Base-by-base conservation (phyloP, 768 basidiomycete genomes). In the Mycena rebaudengoi region DNA sequence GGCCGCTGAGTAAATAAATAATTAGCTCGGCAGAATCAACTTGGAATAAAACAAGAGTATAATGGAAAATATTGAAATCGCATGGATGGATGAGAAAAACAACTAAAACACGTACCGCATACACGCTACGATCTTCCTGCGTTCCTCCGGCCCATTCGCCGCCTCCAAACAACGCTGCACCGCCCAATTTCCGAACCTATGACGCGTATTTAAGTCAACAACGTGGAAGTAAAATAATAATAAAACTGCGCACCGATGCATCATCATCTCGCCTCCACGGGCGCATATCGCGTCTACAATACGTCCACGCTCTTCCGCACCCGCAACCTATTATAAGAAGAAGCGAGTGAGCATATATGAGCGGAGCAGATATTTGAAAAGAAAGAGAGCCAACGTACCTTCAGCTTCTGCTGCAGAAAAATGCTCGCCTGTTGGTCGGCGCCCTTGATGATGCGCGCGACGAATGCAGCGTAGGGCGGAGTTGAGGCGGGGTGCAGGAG, bases 361-460 rank as follows among this genome's bases (percentile, higher is more conserved):
- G n/a, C 23, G 26, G 18, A 21, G 4, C 25, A 6, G 25, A 28
- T 21, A 8, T 16, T 14, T 12, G 16, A 39, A 14, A 13, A 16
- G 39, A 4, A 23, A 39, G 43, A 13, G 10, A 23, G 18, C 8
- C 4, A n/a, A 43, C 28, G 11, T 14, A 63, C 62, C 74, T 95
- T 95, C 70, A 95, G 84, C 71, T 95, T 95, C 72, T 95, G 94
- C 72, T 95, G 93, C 39, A 95, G 81, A 71, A 95, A 95, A 54
- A 95, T 95, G 14, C 92, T 94, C 13, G 94, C 94, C 70, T 95
- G 94, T 72, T 95, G 94, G 71, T 95, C 94, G 5, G 93, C 94
- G 2, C 89, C 91, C 78, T 92, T 94, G 82, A 94, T 92, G 68
- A 95, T 95, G 25, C 94, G 89, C 18, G 87, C 80, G 13, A 95